phyloP scores from a whole-genome alignment of 805 yeast species.

The Kodamaea hsintzibuensis region DNA sequence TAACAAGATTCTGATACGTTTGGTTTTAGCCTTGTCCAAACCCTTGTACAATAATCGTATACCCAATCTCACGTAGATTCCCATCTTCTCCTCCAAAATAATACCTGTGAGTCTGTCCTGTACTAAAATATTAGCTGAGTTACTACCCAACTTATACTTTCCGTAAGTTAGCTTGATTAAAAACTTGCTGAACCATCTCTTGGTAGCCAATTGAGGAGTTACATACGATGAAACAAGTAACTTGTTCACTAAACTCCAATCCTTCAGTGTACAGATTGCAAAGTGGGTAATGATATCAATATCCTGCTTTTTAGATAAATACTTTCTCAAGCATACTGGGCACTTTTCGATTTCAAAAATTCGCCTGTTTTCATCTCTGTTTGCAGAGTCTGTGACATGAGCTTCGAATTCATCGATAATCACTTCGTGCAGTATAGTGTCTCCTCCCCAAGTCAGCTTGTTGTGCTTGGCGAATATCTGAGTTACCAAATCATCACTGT shows the following conservation, averaged over 20 bases:
- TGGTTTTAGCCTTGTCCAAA: constrained; percentile 58
- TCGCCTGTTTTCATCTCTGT: constrained; percentile 26
- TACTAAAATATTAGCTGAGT: constrained; percentile 91
- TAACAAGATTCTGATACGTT: constrained; percentile 59
- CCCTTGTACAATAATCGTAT: constrained; percentile 82
- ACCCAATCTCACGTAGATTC: constrained; percentile 83
- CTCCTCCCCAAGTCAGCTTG: constrained; percentile 56
- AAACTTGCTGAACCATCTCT: constrained; percentile 85
- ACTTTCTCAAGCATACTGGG: constrained; percentile 73
- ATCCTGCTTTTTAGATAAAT: constrained; percentile 54
- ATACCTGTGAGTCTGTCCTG: constrained; percentile 90
- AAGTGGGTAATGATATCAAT: constrained; percentile 81
- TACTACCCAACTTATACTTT: constrained; percentile 74
- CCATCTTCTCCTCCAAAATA: constrained; percentile 91
- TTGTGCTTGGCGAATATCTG: constrained; percentile 49
- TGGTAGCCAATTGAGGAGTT: constrained; percentile 77
- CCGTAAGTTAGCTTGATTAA: constrained; percentile 87
- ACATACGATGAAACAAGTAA: constrained; percentile 68
- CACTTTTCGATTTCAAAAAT: constrained; percentile 68
- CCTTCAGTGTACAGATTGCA: constrained; percentile 80
- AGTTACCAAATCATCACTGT: constrained; percentile 54
- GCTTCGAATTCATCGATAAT: constrained; percentile 49
- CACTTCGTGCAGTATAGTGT: constrained; percentile 45
- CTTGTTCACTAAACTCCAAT: constrained; percentile 69
- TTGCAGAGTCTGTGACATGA: constrained; percentile 24